Evolutionary conservation across 1,139 yeast genomes (phyloP).

Genomic region (Blastobotrys apis): DNA sequence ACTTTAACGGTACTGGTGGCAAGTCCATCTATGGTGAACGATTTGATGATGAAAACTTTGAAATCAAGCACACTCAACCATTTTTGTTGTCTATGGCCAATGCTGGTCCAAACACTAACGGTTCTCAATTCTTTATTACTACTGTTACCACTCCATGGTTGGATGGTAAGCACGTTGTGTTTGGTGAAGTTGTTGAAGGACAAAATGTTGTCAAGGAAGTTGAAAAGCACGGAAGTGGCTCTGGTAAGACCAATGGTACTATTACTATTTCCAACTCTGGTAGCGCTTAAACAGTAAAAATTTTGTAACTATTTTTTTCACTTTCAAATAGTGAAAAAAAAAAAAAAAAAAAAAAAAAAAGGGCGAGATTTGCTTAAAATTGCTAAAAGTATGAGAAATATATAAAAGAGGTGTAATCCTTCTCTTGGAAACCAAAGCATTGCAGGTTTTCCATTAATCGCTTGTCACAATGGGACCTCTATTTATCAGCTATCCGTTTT

Average conservation of each 20-base stretch:
- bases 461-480: not conserved
- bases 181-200: conserved; percentile 94
- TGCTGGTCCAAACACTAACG: conserved; percentile 99
- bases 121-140: conserved; percentile 97
- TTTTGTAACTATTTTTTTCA: not conserved
- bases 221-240: conserved; percentile 76
- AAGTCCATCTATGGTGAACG: conserved; percentile 95
- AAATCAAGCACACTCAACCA: conserved; percentile 80
- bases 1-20: conserved; percentile 84
- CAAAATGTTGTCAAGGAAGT: conserved; percentile 85
- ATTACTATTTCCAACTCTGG: conserved; percentile 80
- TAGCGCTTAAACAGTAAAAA: conserved; percentile 30
- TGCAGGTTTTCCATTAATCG: not conserved
- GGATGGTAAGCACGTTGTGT: conserved; percentile 98
- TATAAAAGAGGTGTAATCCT: not conserved
- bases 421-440: not conserved
- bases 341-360: not conserved
- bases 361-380: not conserved
- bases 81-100: conserved; percentile 98
- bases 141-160: conserved; percentile 95
- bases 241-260: conserved; percentile 78
- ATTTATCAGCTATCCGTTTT: too few relatives aligned
- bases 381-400: not conserved
- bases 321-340: not conserved
- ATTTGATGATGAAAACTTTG: conserved; percentile 94